Base-by-base conservation (phyloP, 2,329 filamentous ascomycete genomes). In the Erysiphe neolycopersici region DNA sequence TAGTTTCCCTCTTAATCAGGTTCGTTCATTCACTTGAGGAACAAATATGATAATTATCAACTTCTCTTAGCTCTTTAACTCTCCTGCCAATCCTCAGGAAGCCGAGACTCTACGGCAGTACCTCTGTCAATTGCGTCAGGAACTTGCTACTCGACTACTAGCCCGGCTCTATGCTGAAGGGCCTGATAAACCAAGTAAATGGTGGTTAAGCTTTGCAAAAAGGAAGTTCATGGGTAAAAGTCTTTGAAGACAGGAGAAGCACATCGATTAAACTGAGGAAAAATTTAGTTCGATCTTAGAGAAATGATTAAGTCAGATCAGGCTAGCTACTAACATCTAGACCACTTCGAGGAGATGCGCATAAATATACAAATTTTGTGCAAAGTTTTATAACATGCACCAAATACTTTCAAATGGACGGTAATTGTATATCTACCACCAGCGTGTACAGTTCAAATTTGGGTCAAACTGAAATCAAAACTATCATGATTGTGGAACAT, bases 141-240 rank as follows among this genome's bases (percentile, higher is more conserved):
- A 95, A 64, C 65, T 95, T 48, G 85, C 85, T 4, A 64, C 68
- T 45, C 70, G 89, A 59, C 66, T 98, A 63, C 63, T 94, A 58
- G 79, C 79, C 43, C 72, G 85, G 53, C 76, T 98, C 50, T 98
- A 92, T 59, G 77, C 79, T 44, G 84, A 85, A 64, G 60, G 81
- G 74, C 76, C 62, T 66, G 61, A 81, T 62, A 71, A 71, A 62
- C 72, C 73, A 44, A 71, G 65, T 61, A 72, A 91, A 74, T 95
- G 87, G 82, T 98, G 89, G 89, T 63, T 98, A 60, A 95, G 89
- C 68, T 98, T 94, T 60, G 82, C 81, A 44, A 95, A 95, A 76
- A 77, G 89, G 64, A 94, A 94, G 73, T 98, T 98, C 59, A 95
- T 98, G 89, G 85, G 85, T 60, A 95, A 95, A 73, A 71, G 73